These are phyloP conservation scores for Penicillium thymicola DNA, from an alignment of 2,329 filamentous ascomycete species.

Conservation along the genomic window DNA sequence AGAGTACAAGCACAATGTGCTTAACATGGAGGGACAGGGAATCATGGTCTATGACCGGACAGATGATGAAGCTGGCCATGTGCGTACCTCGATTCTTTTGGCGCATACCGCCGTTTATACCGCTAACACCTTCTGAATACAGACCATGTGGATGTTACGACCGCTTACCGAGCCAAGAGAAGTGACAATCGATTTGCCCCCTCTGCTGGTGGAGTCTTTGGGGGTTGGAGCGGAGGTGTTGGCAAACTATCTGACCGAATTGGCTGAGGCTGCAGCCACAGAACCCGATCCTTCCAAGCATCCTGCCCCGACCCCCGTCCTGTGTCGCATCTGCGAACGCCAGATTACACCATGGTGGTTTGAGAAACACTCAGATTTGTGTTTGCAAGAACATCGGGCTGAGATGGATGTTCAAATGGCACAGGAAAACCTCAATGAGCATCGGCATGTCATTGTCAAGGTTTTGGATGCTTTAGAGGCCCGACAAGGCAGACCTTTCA, in stretches of 20 bases:
- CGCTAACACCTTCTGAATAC: slow-evolving; percentile 19
- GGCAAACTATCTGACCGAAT: slow-evolving; percentile 83
- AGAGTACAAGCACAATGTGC: slow-evolving; percentile 48
- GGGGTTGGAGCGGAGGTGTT: slow-evolving; percentile 93
- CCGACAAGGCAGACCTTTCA: slow-evolving; percentile 42
- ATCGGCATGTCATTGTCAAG: slow-evolving; percentile 90
- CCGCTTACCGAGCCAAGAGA: slow-evolving; percentile 84
- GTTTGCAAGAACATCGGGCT: slow-evolving; percentile 89
- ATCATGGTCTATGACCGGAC: slow-evolving; percentile 96
- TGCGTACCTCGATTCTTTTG: slow-evolving; percentile 45
- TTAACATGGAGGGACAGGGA: slow-evolving; percentile 90
- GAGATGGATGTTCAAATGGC: slow-evolving; percentile 98
- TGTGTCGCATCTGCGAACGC: slow-evolving; percentile 95
- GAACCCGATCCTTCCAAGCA: slow-evolving; percentile 70
- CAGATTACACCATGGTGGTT: slow-evolving; percentile 99
- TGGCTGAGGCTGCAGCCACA: slow-evolving; percentile 78
- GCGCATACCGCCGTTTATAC: slow-evolving; percentile 18
- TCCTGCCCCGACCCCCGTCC: slow-evolving; percentile 75
- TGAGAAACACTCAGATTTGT: slow-evolving; percentile 96
- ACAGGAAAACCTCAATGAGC: slow-evolving; percentile 86
- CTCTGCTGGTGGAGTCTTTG: slow-evolving; percentile 84
- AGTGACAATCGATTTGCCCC: slow-evolving; percentile 91
- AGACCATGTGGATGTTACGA: slow-evolving; percentile 99
- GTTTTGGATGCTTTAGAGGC: slow-evolving; percentile 90
- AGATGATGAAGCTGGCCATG: slow-evolving; percentile 83